Conservation (phyloP, 2,329 filamentous ascomycete genomes). For the Arthrobotrys entomopaga region DNA sequence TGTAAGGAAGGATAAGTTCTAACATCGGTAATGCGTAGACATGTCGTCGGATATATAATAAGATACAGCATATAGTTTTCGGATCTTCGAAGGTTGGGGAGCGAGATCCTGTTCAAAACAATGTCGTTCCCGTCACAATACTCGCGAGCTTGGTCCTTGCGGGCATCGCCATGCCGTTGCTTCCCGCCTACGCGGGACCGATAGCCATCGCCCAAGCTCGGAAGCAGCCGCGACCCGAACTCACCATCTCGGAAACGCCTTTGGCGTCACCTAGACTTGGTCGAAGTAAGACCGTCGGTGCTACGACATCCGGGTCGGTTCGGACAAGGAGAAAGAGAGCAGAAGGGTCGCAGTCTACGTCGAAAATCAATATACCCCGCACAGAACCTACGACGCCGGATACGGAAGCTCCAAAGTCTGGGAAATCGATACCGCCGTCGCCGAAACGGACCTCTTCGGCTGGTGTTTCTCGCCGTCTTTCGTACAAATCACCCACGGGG, state of each 20-base stretch:
- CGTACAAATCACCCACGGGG: conserved; percentile 30
- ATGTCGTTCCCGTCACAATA: conserved; percentile 80
- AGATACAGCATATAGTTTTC: conserved; percentile 87
- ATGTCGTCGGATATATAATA: conserved; percentile 85
- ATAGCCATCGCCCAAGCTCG: conserved; percentile 83
- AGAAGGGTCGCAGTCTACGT: conserved; percentile 59
- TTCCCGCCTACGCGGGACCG: conserved; percentile 81
- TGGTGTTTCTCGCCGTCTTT: conserved; percentile 36
- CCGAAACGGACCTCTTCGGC: conserved; percentile 45
- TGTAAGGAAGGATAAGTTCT: neutral
- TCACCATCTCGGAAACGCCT: conserved; percentile 70
- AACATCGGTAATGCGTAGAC: conserved; percentile 67
- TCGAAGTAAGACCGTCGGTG: conserved; percentile 76
- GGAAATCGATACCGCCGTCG: conserved; percentile 54
- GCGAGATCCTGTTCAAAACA: conserved; percentile 72
- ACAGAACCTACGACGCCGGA: conserved; percentile 46
- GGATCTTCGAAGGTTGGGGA: conserved; percentile 68
- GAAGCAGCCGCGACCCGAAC: conserved; percentile 73
- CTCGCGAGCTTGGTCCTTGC: conserved; percentile 82
- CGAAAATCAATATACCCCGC: conserved; percentile 33
- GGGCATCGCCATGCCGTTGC: conserved; percentile 77
- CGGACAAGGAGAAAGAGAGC: conserved; percentile 60
- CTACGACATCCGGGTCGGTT: conserved; percentile 64
- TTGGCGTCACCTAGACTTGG: conserved; percentile 69
- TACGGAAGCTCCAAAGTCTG: conserved; percentile 42